Base-by-base conservation (phyloP, 192 early-diverging fungal genomes). In the Entophlyctis helioformis region DNA sequence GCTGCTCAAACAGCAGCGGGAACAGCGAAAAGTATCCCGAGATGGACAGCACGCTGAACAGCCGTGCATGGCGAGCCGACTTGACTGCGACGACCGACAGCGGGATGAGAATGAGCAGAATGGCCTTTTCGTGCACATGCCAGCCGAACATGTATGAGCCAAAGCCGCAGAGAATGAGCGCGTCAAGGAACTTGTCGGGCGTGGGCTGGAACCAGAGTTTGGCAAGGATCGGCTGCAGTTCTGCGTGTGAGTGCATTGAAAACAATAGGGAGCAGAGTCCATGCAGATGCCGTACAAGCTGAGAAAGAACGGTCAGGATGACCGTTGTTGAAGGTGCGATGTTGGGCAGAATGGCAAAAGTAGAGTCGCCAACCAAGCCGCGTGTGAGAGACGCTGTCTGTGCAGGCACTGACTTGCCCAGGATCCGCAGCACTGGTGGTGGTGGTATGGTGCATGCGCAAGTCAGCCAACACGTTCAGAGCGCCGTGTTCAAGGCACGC, bases 121-220 rank as follows among this genome's bases (percentile, higher is more conserved):
- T 78, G 0, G 94, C 94, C 59, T 98, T 98, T 50, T 98, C 94
- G 48, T 98, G 94, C 15, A 98, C 94, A 65, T 98, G 94, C 91
- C 91, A 98, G 28, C 91, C 90, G 63, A 93, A 95, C 52, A 93
- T 53, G 58, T 85, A 98, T 20, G 90, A 89, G 5, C 83, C 72
- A 42, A 83, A 91, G 1, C 78, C 87, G 43, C 85, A 89, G 18
- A 90, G 64, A 4, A 86, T 78, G 10, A 94, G 53, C 0, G 74
- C 72, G 39, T 81, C 64, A 20, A 94, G 27, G 42, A 98, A 89
- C 19, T 63, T 70, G 13, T 39, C 43, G 20, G 69, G 71, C 4
- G 60, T 72, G 3, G 82, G 74, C 2, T 48, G 42, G 25, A 50
- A 50, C 73, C 74, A 84, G 1, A 86, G 51, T 22, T 63, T 65